Percentiles rank a stretch among this genome's conserved stretches.
phyloP scores from a whole-genome alignment of 169 alveolate species.

The Eimeria brunetti region DNA sequence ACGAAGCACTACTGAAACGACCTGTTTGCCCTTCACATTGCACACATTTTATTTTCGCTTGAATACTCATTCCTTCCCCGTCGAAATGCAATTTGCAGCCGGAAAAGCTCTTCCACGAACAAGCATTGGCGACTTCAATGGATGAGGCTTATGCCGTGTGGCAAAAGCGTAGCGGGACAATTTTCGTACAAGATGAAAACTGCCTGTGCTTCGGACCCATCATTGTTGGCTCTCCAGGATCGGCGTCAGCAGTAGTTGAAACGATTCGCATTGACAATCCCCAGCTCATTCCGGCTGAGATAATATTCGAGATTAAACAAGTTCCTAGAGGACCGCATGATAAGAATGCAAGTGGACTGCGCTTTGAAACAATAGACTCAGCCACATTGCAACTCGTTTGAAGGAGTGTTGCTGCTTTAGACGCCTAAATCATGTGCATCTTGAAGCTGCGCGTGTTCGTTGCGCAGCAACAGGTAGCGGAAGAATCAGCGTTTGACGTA shows the following conservation, averaged over 20 bases:
- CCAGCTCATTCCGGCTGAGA: conserved; percentile 89
- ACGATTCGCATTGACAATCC: conserved; percentile 92
- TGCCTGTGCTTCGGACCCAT: conserved; percentile 96
- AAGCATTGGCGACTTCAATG: conserved; percentile 92
- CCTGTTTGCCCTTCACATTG: background rate
- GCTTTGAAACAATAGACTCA: background rate
- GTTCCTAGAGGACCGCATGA: conserved; percentile 83
- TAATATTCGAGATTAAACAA: conserved; percentile 89
- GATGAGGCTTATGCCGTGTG: conserved; percentile 85
- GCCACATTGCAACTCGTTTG: background rate
- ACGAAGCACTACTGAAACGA: background rate
- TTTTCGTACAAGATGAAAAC: conserved; percentile 95
- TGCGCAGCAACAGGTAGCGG: conserved; percentile 80
- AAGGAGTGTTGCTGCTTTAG: background rate
- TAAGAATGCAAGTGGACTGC: conserved; percentile 39
- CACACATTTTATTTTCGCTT: background rate
- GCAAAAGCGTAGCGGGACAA: conserved; percentile 81
- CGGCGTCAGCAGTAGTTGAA: conserved; percentile 89
- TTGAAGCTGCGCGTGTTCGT: background rate
- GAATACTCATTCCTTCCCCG: background rate
- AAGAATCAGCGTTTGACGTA: conserved; percentile 92
- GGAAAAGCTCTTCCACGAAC: conserved; percentile 96
- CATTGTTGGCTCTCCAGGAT: conserved; percentile 84
- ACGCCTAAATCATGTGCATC: background rate
- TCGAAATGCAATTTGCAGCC: conserved; percentile 59